Percentiles rank a stretch among this genome's conserved stretches.
Conservation (phyloP, 306 rosid genomes). For the Quercus berberidifolia region DNA sequence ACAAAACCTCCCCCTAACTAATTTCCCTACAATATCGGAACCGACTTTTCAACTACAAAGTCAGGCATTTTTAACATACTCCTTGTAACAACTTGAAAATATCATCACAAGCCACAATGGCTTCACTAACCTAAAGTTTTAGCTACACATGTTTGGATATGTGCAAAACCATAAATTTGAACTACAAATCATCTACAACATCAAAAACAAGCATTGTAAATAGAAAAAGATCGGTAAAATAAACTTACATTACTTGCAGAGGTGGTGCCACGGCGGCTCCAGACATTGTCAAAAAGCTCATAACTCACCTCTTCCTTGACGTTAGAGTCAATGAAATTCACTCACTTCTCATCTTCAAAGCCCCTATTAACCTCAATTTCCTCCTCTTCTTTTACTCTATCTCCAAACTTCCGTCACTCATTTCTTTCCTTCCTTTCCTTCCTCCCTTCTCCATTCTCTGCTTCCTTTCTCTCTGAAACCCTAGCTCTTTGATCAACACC, state of each 20-base stretch:
- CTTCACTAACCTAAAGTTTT: not conserved
- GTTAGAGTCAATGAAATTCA: conserved; percentile 15
- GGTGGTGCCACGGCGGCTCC: conserved; percentile 22
- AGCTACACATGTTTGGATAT: not conserved
- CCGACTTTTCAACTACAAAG: not conserved
- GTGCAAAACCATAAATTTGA: not conserved
- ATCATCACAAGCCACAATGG: not conserved
- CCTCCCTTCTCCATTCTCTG: conserved; percentile 30
- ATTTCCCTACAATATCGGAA: not conserved
- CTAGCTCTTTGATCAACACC: conserved; percentile 57
- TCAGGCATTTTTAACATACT: not conserved
- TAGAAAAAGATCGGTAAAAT: not conserved
- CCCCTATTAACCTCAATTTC: conserved; percentile 22
- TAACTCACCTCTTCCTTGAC: conserved; percentile 31
- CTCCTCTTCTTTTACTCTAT: conserved; percentile 35
- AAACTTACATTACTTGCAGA: conserved; percentile 52
- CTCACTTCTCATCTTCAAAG: conserved; percentile 21
- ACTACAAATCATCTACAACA: too few relatives aligned
- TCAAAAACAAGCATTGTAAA: not conserved
- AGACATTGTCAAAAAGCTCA: conserved; percentile 23
- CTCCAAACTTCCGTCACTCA: conserved; percentile 66
- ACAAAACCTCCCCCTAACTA: not conserved
- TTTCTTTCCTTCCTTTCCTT: conserved; percentile 34
- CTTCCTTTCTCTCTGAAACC: conserved; percentile 47
- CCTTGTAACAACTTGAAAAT: not conserved